These are phyloP conservation scores for Plasmodium berghei DNA, from an alignment of 169 alveolate species.

Conservation along the genomic window DNA sequence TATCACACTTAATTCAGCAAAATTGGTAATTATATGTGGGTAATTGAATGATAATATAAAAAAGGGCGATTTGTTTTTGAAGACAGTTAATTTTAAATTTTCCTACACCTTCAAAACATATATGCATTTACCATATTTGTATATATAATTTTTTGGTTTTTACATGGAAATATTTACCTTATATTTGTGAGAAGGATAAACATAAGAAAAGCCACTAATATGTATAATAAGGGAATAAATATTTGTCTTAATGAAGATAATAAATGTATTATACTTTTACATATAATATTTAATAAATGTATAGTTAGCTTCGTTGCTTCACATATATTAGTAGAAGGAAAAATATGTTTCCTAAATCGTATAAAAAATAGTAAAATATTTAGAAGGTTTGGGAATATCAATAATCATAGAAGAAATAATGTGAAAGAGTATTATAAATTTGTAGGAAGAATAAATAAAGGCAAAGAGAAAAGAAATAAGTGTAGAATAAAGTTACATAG, in stretches of 20 bases:
- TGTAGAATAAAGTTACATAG: not conserved
- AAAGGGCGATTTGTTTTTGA: too few relatives aligned
- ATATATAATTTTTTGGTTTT: too few relatives aligned
- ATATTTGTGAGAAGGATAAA: not conserved
- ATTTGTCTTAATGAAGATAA: slow-evolving; percentile 12
- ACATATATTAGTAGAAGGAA: slow-evolving; percentile 13
- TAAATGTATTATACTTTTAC: slow-evolving; percentile 3
- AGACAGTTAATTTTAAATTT: too few relatives aligned
- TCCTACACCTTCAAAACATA: too few relatives aligned
- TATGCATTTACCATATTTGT: too few relatives aligned
- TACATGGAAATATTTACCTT: too few relatives aligned
- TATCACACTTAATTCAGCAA: too few relatives aligned
- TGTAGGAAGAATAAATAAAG: slow-evolving; percentile 10
- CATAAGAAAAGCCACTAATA: slow-evolving; percentile 4
- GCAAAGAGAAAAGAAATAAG: slow-evolving; percentile 6
- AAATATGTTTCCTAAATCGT: not conserved
- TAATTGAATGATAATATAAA: too few relatives aligned
- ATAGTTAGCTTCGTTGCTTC: slow-evolving; percentile 2
- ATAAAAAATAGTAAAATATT: slow-evolving; percentile 6
- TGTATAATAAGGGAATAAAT: slow-evolving; percentile 29
- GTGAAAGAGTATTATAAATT: slow-evolving; percentile 8
- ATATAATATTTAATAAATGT: slow-evolving; percentile 12
- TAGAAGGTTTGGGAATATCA: not conserved
- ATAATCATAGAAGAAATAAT: too few relatives aligned
- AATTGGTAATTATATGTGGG: too few relatives aligned